Evolutionary conservation across 768 basidiomycete genomes (phyloP).

Genomic region (Omphalotus guepiniiformis): DNA sequence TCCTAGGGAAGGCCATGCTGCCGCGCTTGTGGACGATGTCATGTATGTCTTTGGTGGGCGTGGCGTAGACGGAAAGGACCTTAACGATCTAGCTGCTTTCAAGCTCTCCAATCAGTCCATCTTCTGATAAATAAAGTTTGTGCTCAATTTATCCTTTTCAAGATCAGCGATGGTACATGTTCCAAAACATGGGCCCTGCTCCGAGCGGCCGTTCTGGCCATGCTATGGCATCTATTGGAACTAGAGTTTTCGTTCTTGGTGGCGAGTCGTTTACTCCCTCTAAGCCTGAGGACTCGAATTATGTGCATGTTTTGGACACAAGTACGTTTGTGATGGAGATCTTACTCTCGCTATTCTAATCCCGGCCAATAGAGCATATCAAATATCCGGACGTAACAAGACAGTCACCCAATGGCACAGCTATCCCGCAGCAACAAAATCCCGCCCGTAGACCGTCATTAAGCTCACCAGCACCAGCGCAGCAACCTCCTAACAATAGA

Average conservation of each 20-base stretch:
- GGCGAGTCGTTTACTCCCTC: constrained; percentile 82
- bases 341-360: constrained; percentile 8
- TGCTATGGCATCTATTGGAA: constrained; percentile 93
- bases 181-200: constrained; percentile 98
- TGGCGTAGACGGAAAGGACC: constrained; percentile 94
- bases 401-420: constrained; percentile 17
- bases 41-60: constrained; percentile 97
- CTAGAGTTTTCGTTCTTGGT: constrained; percentile 88
- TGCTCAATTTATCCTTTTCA: constrained; percentile 12
- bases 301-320: constrained; percentile 93
- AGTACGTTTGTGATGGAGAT: constrained; percentile 54
- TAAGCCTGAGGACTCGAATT: constrained; percentile 71
- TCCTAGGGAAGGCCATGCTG: constrained; percentile 94
- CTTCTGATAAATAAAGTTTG: constrained; percentile 5
- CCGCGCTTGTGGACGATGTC: constrained; percentile 94
- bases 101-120: constrained; percentile 85
- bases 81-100: constrained; percentile 93
- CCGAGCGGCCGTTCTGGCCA: constrained; percentile 93
- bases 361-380: constrained; percentile 67
- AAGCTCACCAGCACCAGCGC: constrained; percentile 30
- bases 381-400: constrained; percentile 78
- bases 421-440: constrained; percentile 25
- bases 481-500: constrained; percentile 39
- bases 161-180: constrained; percentile 99
- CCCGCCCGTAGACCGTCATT: constrained; percentile 47